phyloP scores from a whole-genome alignment of 352 stramenopile species.

The Phytophthora crassamura region DNA sequence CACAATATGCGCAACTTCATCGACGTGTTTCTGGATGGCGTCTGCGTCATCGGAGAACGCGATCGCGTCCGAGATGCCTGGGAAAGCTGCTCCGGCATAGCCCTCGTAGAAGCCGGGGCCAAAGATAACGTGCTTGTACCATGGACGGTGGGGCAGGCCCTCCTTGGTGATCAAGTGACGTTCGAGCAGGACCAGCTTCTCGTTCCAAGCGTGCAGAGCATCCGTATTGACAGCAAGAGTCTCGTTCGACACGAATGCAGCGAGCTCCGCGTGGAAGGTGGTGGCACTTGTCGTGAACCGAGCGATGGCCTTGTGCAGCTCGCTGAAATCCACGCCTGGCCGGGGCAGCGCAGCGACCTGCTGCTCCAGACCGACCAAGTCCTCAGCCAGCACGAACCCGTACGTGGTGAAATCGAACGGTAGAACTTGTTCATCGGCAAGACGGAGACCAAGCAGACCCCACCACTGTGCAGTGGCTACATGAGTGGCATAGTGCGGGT shows the following conservation, averaged over 20 bases:
- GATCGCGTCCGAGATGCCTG: conserved; percentile 34
- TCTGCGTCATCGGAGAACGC: conserved; percentile 26
- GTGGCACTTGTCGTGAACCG: conserved; percentile 34
- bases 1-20: conserved; percentile 26
- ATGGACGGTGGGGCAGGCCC: conserved; percentile 47
- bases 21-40: conserved; percentile 31
- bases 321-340: conserved; percentile 39
- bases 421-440: conserved; percentile 53
- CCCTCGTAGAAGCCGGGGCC: conserved; percentile 51
- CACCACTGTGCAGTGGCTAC: conserved; percentile 51
- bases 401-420: conserved; percentile 72
- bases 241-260: conserved; percentile 35
- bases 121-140: conserved; percentile 59
- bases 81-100: conserved; percentile 48
- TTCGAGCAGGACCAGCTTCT: conserved; percentile 46
- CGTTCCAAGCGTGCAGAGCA: conserved; percentile 34
- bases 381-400: conserved; percentile 53
- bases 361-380: conserved; percentile 37
- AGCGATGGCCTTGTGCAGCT: conserved; percentile 45
- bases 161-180: conserved; percentile 44
- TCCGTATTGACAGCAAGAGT: conserved; percentile 20
- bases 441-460: conserved; percentile 55
- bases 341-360: conserved; percentile 30
- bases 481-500: conserved; percentile 62
- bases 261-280: conserved; percentile 26